Evolutionary conservation across 2,329 filamentous ascomycete species (phyloP), one percentile per base, ranked within the genome.

Genomic region (Trichoderma guizhouense): DNA sequence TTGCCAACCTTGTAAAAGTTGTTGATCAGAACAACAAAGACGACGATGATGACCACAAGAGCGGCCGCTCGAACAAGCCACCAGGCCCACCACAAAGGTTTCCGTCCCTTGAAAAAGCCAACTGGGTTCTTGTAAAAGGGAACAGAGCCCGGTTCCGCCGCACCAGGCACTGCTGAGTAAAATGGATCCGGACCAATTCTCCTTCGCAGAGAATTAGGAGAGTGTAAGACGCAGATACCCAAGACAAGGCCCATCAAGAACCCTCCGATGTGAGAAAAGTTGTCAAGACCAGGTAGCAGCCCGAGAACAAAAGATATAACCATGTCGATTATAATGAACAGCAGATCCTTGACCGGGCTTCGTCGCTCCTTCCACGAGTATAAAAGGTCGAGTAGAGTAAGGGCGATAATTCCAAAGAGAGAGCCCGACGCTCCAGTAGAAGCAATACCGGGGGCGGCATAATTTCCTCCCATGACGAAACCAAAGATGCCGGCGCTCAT

Each of bases 51-150:
- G n/a, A 90, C 87, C 8, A 97, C 87, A 66, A 99, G 84, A 28
- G 92, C 91, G 0, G 88, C 93, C 1, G 88, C 93, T 21, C 96
- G 89, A 32, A 98, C 87, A 26, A 97, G 82, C 95, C 95, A 98
- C 96, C 96, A 99, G 7, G 85, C 92, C 96, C 96, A 99, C 96
- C 96, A 99, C 8, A 97, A 86, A 26, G 93, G 92, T 80, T 97
- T 97, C 21, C 96, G 89, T 24, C 93, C 94, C 80, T 95, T 95
- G 84, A 98, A 98, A 82, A 98, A 98, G 7, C 89, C 90, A 5
- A 90, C 79, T 0, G 92, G 89, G 72, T 88, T 89, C 77, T 90
- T 89, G 71, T 89, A 79, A 75, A 92, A 90, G 0, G 84, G 80
- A 30, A 86, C 84, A 21, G 86, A 84, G 26, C 85, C 85, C 58